Percentiles rank a stretch among this genome's conserved stretches.
phyloP scores from a whole-genome alignment of 495 filamentous ascomycete species.

The Immersiella caudata region DNA sequence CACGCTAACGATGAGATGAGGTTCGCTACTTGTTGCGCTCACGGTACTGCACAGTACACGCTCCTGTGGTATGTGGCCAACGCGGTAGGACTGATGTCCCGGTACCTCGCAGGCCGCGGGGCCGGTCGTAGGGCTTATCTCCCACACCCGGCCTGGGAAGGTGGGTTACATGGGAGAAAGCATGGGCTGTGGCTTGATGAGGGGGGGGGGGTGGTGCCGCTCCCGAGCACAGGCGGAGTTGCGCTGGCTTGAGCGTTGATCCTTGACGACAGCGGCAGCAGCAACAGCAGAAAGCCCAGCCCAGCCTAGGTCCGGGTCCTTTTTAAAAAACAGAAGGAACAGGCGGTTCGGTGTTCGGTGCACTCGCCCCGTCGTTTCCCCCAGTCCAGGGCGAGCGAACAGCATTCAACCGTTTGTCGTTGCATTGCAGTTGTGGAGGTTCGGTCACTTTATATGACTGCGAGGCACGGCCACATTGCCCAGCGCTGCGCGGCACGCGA shows the following conservation, averaged over 20 bases:
- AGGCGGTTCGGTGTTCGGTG: constrained; percentile 1
- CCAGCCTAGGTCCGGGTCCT: background rate
- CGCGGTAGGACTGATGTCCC: background rate
- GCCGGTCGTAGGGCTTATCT: constrained; percentile 21
- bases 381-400: background rate
- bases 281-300: background rate
- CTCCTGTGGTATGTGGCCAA: background rate
- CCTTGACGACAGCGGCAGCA: constrained; percentile 1
- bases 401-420: background rate
- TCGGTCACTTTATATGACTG: constrained; percentile 1
- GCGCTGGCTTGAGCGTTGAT: background rate
- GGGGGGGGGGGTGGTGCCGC: background rate
- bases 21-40: background rate
- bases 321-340: constrained; percentile 9
- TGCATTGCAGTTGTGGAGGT: background rate
- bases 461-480: background rate
- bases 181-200: constrained; percentile 14
- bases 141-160: background rate
- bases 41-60: too few relatives aligned
- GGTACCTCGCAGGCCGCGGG: constrained; percentile 9
- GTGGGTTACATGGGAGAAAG: background rate
- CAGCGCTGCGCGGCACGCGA: background rate
- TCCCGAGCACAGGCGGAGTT: constrained; percentile 8
- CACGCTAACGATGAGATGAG: background rate
- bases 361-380: background rate